A percentile compares a stretch with the other conserved stretches of the same genome.
These are phyloP conservation scores for Fusarium musae DNA, from an alignment of 2,329 filamentous ascomycete species.

Conservation along the genomic window DNA sequence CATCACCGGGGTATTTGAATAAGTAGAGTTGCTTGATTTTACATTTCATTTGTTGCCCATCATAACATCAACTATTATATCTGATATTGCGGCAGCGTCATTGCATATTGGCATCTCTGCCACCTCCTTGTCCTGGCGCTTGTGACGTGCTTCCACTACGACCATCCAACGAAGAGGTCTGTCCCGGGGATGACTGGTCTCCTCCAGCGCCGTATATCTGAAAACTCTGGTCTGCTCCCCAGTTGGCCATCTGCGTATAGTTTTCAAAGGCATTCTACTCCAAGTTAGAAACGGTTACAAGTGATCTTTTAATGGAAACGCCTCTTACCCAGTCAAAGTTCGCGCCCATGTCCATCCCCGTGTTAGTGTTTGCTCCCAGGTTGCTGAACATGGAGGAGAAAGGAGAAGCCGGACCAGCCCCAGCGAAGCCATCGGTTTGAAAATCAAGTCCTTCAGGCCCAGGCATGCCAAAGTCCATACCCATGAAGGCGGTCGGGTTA, in stretches of 20 bases:
- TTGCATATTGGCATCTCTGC: slow-evolving; percentile 37
- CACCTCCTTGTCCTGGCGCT: slow-evolving; percentile 2
- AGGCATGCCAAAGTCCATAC: slow-evolving; percentile 57
- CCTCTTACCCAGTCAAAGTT: slow-evolving; percentile 69
- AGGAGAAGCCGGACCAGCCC: slow-evolving; percentile 53
- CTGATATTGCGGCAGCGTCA: slow-evolving; percentile 19
- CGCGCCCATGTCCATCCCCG: slow-evolving; percentile 56
- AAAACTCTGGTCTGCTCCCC: slow-evolving; percentile 63
- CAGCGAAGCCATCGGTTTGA: slow-evolving; percentile 46
- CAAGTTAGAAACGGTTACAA: slow-evolving; percentile 41
- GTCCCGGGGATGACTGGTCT: slow-evolving; percentile 44
- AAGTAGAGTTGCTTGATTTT: slow-evolving; percentile 30
- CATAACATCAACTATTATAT: slow-evolving; percentile 23
- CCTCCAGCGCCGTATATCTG: slow-evolving; percentile 58
- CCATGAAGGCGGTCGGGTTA: slow-evolving; percentile 54
- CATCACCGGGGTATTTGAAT: background rate
- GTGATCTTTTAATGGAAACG: background rate
- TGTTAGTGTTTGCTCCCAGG: slow-evolving; percentile 47
- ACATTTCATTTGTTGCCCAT: slow-evolving; percentile 9
- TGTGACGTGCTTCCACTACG: slow-evolving; percentile 35
- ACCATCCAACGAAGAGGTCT: slow-evolving; percentile 38
- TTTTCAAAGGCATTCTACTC: slow-evolving; percentile 66
- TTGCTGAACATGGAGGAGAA: slow-evolving; percentile 65
- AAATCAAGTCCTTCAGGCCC: slow-evolving; percentile 47
- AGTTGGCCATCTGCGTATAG: slow-evolving; percentile 64